A percentile compares a stretch with the other conserved stretches of the same genome.
These are phyloP conservation scores for Leucaena leucocephala DNA, from an alignment of 306 rosid species.

Conservation along the genomic window DNA sequence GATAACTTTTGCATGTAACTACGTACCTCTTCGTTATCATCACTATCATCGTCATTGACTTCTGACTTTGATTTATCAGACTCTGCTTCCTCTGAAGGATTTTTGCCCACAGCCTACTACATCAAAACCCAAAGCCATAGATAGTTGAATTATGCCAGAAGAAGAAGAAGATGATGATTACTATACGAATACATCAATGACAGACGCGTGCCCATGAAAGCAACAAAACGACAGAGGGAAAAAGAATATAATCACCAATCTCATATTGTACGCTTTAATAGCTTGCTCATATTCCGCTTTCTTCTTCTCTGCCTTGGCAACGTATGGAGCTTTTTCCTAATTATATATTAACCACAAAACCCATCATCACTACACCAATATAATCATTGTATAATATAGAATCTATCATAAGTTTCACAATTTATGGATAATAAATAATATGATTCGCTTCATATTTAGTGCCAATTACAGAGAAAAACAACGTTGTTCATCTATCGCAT, in stretches of 20 bases:
- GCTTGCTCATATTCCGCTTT: neutral
- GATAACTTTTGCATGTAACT: neutral
- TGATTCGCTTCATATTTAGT: neutral
- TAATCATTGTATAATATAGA: neutral
- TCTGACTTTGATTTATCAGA: neutral
- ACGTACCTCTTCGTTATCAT: slow-evolving; percentile 1
- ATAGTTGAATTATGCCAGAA: neutral
- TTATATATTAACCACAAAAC: neutral
- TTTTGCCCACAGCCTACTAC: neutral
- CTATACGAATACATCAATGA: neutral
- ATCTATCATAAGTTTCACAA: neutral
- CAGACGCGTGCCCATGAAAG: neutral
- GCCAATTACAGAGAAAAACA: neutral
- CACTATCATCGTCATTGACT: neutral
- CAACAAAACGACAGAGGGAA: too few species aligned
- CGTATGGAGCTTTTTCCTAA: neutral
- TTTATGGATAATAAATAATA: neutral
- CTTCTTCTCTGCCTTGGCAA: neutral
- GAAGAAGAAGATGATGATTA: neutral
- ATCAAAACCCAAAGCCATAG: neutral
- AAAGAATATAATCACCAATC: neutral
- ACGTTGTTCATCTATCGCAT: neutral
- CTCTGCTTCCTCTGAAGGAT: neutral
- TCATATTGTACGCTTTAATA: neutral
- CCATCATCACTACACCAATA: neutral